phyloP scores from a whole-genome alignment of 345 rosid species.

The Gossypium bickii region DNA sequence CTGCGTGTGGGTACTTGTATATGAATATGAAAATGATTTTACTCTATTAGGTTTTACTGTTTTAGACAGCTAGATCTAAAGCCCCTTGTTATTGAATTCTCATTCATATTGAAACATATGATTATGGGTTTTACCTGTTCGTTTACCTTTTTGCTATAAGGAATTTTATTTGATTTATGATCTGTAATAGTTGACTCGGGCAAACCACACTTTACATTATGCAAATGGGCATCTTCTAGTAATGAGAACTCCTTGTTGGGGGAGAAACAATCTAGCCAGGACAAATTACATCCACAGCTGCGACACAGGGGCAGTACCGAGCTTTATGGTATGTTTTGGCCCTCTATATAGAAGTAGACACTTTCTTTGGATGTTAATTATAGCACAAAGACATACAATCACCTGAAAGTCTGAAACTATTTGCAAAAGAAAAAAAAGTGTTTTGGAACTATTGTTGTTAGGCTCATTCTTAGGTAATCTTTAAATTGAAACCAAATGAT shows the following conservation, averaged over 20 bases:
- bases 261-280: conserved; percentile 29
- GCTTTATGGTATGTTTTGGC: conserved; percentile 47
- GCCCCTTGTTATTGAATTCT: background rate
- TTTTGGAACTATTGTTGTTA: background rate
- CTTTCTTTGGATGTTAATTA: background rate
- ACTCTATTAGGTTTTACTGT: too few relatives aligned
- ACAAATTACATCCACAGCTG: conserved; percentile 36
- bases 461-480: background rate
- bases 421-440: background rate
- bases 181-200: conserved; percentile 37
- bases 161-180: conserved; percentile 11
- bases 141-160: background rate
- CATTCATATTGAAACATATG: background rate
- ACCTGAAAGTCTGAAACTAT: background rate
- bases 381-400: background rate
- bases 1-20: too few relatives aligned
- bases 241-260: conserved; percentile 22
- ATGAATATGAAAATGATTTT: too few relatives aligned
- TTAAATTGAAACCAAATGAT: background rate
- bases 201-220: conserved; percentile 51
- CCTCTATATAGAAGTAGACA: background rate
- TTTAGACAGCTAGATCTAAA: background rate
- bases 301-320: conserved; percentile 38
- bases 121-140: background rate
- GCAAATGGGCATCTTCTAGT: conserved; percentile 64